These are phyloP conservation scores for Curvularia verruculosa DNA, from an alignment of 2,329 filamentous ascomycete species.

Conservation along the genomic window DNA sequence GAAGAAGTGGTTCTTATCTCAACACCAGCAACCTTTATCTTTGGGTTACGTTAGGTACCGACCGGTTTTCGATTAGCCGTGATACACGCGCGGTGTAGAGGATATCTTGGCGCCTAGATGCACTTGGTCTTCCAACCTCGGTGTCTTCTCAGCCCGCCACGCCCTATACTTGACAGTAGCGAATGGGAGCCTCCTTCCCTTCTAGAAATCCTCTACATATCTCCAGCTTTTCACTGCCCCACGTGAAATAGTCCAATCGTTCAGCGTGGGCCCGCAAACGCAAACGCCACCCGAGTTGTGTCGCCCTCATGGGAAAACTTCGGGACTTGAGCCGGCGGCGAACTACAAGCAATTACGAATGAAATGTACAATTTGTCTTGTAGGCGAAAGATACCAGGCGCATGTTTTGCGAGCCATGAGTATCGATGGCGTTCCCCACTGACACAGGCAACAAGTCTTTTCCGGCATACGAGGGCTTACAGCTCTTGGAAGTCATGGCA, in stretches of 20 bases:
- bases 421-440: conserved; percentile 1
- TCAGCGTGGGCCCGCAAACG: conserved; percentile 1
- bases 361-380: conserved; percentile 11
- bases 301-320: conserved; percentile 1
- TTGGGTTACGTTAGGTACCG: conserved; percentile 27
- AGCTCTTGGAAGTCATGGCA: conserved; percentile 30
- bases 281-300: background rate
- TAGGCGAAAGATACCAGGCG: conserved; percentile 2
- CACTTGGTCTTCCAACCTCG: conserved; percentile 11
- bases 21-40: conserved; percentile 27
- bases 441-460: conserved; percentile 11
- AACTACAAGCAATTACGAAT: conserved; percentile 19
- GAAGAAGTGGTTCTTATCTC: conserved; percentile 21
- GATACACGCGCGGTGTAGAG: conserved; percentile 19
- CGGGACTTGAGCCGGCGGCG: conserved; percentile 17
- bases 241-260: conserved; percentile 3
- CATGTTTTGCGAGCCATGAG: background rate
- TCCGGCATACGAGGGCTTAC: conserved; percentile 12
- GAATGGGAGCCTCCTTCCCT: conserved; percentile 14
- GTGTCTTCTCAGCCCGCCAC: conserved; percentile 7
- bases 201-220: conserved; percentile 5
- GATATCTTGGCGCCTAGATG: conserved; percentile 33
- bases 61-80: conserved; percentile 11
- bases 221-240: conserved; percentile 4
- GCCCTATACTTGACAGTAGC: background rate